Percentiles rank a stretch among this genome's conserved stretches.
phyloP scores from a whole-genome alignment of 305 asterid genomes.

The Striga hermonthica region DNA sequence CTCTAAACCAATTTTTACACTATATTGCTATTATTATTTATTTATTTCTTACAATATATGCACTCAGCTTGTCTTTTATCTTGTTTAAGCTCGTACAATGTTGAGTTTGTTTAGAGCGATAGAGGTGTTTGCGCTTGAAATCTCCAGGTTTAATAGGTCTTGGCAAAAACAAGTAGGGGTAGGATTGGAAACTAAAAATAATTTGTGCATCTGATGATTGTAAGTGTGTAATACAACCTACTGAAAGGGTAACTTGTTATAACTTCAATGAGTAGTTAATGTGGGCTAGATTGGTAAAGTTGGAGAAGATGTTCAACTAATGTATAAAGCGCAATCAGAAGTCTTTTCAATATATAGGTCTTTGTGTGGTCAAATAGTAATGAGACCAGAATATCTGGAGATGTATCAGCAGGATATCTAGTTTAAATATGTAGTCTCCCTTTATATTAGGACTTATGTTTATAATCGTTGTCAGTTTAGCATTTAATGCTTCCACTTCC shows the following conservation, averaged over 20 bases:
- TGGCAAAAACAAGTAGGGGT: background rate
- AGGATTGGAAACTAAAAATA: background rate
- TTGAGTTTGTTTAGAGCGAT: background rate
- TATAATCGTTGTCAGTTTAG: conserved; percentile 1
- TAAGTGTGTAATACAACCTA: background rate
- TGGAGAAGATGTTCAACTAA: too few relatives aligned
- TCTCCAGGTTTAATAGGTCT: background rate
- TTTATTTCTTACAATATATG: too few relatives aligned
- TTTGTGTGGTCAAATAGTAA: too few relatives aligned
- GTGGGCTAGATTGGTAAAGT: too few relatives aligned
- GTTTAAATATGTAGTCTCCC: background rate
- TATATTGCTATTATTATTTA: too few relatives aligned
- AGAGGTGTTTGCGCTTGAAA: background rate
- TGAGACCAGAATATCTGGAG: too few relatives aligned
- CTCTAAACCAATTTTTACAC: too few relatives aligned
- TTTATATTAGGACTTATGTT: background rate
- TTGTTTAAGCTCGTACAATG: background rate
- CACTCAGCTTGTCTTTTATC: too few relatives aligned
- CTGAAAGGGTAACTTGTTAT: too few relatives aligned
- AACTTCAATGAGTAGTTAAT: too few relatives aligned
- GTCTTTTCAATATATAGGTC: too few relatives aligned
- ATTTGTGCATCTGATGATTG: background rate
- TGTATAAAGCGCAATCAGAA: too few relatives aligned
- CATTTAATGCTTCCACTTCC: background rate
- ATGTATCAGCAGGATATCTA: background rate